These are phyloP conservation scores for Eragrostis tef DNA, from an alignment of 202 grass and related monocot species.

Conservation along the genomic window DNA sequence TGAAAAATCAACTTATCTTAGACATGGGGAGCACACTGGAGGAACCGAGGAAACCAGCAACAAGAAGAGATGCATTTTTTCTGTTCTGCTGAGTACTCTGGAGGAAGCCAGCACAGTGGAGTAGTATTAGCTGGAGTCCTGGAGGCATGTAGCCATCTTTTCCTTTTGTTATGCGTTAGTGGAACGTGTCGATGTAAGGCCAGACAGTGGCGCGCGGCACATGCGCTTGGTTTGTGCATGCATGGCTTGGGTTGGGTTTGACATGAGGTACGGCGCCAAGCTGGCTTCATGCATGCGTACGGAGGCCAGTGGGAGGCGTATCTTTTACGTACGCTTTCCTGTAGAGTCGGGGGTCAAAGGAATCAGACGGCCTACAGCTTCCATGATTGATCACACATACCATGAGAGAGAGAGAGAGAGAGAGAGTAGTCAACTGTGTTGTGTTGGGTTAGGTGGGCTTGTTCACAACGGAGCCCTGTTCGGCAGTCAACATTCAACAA, in stretches of 20 bases:
- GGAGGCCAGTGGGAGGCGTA: constrained; percentile 15
- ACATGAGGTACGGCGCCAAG: no score
- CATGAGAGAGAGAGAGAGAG: not conserved
- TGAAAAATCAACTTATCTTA: no score
- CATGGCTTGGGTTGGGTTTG: not conserved
- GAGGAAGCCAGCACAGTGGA: no score
- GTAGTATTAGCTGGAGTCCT: no score
- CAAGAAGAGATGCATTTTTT: no score
- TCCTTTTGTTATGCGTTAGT: constrained; percentile 1
- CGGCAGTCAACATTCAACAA: not conserved
- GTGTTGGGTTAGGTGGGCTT: not conserved
- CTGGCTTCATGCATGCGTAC: not conserved
- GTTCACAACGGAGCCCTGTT: not conserved
- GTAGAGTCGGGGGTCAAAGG: constrained; percentile 48
- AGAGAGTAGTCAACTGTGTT: not conserved
- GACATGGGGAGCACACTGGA: no score
- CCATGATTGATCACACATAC: constrained; percentile 24
- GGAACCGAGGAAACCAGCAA: no score
- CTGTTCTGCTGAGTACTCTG: no score
- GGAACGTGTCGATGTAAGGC: constrained; percentile 41
- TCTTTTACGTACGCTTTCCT: constrained; percentile 2
- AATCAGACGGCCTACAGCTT: not conserved
- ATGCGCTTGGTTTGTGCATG: not conserved
- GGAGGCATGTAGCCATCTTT: not conserved
- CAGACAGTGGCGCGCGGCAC: not conserved